These are phyloP conservation scores for Aspergillus luchuensis DNA, from an alignment of 2,329 filamentous ascomycete species.

Conservation along the genomic window DNA sequence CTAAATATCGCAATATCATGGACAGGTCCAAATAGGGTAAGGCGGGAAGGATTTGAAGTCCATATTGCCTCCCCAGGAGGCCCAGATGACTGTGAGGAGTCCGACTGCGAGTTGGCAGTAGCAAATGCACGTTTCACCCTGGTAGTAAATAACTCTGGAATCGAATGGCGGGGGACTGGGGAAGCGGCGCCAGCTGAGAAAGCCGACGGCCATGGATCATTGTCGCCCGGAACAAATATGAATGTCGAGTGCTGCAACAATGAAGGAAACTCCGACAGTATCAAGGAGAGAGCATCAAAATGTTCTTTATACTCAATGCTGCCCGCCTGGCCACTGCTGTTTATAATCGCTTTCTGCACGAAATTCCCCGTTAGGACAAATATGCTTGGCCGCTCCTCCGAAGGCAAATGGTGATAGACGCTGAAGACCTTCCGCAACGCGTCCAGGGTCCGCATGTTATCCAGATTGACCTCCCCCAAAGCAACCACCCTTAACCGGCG, in stretches of 20 bases:
- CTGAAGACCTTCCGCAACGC: constrained; percentile 78
- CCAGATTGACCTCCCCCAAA: constrained; percentile 82
- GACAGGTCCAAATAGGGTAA: constrained; percentile 82
- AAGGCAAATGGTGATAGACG: constrained; percentile 67
- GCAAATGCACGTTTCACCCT: constrained; percentile 79
- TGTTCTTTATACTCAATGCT: constrained; percentile 97
- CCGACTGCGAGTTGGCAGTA: constrained; percentile 71
- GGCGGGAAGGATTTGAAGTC: constrained; percentile 81
- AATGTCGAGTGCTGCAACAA: constrained; percentile 81
- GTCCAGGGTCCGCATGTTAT: constrained; percentile 77
- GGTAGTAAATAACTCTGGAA: constrained; percentile 89
- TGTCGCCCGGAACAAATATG: constrained; percentile 91
- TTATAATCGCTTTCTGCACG: constrained; percentile 58
- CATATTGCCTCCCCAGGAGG: constrained; percentile 75
- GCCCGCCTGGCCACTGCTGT: constrained; percentile 70
- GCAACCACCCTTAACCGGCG: constrained; percentile 64
- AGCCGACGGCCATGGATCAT: constrained; percentile 93
- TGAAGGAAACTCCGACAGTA: constrained; percentile 78
- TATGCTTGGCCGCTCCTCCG: constrained; percentile 68
- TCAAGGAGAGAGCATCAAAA: constrained; percentile 82
- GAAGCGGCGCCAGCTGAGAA: constrained; percentile 59
- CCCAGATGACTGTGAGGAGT: constrained; percentile 51
- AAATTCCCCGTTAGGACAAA: constrained; percentile 91
- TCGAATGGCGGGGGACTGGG: constrained; percentile 51
- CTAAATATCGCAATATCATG: constrained; percentile 86